Conservation (phyloP, 2,329 filamentous ascomycete genomes). For the Aspergillus clavatus region DNA sequence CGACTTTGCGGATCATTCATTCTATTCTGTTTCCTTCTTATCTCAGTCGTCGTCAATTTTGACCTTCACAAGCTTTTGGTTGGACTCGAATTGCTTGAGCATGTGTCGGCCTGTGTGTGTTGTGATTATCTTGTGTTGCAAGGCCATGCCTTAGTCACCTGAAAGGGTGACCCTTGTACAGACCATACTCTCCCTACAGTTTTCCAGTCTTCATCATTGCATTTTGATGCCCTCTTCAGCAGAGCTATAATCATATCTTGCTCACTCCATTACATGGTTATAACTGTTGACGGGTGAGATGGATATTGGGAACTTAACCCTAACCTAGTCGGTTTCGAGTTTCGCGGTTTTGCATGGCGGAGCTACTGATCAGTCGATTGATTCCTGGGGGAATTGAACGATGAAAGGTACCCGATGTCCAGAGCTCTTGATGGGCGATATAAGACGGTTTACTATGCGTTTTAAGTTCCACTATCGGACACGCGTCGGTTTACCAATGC, state of each 20-base stretch:
- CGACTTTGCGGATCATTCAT: slow-evolving; percentile 1
- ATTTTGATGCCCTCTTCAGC: slow-evolving; percentile 37
- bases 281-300: slow-evolving; percentile 51
- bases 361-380: slow-evolving; percentile 59
- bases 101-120: slow-evolving; percentile 7
- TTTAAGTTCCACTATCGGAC: slow-evolving; percentile 37
- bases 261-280: slow-evolving; percentile 29
- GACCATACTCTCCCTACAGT: slow-evolving; percentile 68
- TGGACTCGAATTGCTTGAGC: slow-evolving; percentile 14
- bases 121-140: slow-evolving; percentile 14
- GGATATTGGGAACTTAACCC: slow-evolving; percentile 90
- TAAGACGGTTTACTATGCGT: slow-evolving; percentile 47
- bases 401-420: slow-evolving; percentile 41
- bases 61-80: slow-evolving; percentile 8
- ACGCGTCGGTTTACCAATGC: slow-evolving; percentile 52
- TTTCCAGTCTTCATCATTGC: slow-evolving; percentile 68
- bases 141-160: slow-evolving; percentile 35
- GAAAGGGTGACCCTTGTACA: slow-evolving; percentile 48
- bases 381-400: slow-evolving; percentile 29
- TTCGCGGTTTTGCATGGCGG: slow-evolving; percentile 68
- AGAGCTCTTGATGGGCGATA: slow-evolving; percentile 37
- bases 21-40: slow-evolving; percentile 2
- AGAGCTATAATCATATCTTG: slow-evolving; percentile 31
- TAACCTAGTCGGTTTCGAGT: slow-evolving; percentile 73
- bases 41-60: slow-evolving; percentile 2